A percentile compares a stretch with the other conserved stretches of the same genome.
These are phyloP conservation scores for Spergularia azorica DNA, from an alignment of 179 eudicot species.

Conservation along the genomic window DNA sequence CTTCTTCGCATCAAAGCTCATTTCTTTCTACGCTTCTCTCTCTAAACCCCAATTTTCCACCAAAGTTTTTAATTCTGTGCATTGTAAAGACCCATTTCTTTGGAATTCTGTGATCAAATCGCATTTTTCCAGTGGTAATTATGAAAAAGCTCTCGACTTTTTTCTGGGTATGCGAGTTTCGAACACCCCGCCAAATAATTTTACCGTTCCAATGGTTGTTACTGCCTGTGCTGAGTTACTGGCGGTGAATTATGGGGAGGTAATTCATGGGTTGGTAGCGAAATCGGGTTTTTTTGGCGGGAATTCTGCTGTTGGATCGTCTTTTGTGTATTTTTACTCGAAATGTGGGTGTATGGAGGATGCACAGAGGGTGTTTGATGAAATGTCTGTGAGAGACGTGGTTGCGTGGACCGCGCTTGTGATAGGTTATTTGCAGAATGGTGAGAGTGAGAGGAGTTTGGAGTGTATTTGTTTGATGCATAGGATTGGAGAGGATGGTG, in stretches of 20 bases:
- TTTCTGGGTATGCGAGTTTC: constrained; percentile 53
- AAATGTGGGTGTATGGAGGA: constrained; percentile 55
- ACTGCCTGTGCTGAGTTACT: constrained; percentile 58
- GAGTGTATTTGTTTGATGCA: constrained; percentile 58
- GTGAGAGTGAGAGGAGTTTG: constrained; percentile 61
- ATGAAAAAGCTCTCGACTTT: constrained; percentile 44
- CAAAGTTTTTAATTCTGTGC: constrained; percentile 48
- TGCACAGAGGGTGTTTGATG: constrained; percentile 64
- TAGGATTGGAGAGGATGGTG: constrained; percentile 41
- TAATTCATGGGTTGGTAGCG: constrained; percentile 55
- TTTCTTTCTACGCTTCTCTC: constrained; percentile 53
- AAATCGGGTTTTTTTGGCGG: constrained; percentile 47
- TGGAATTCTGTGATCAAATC: constrained; percentile 86
- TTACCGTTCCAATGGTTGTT: constrained; percentile 72
- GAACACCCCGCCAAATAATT: constrained; percentile 42
- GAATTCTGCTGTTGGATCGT: constrained; percentile 62
- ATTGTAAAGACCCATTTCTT: constrained; percentile 54
- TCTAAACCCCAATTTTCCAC: constrained; percentile 42
- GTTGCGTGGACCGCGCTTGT: constrained; percentile 81
- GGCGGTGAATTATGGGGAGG: constrained; percentile 36
- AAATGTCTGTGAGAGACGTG: constrained; percentile 62
- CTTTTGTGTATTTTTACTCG: constrained; percentile 66
- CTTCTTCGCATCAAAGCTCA: constrained; percentile 75
- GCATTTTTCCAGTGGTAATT: constrained; percentile 57
- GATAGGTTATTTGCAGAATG: constrained; percentile 73